Percentiles rank a stretch among this genome's conserved stretches.
These are phyloP conservation scores for Arabis hirsuta DNA, from an alignment of 345 rosid genomes.

Conservation along the genomic window DNA sequence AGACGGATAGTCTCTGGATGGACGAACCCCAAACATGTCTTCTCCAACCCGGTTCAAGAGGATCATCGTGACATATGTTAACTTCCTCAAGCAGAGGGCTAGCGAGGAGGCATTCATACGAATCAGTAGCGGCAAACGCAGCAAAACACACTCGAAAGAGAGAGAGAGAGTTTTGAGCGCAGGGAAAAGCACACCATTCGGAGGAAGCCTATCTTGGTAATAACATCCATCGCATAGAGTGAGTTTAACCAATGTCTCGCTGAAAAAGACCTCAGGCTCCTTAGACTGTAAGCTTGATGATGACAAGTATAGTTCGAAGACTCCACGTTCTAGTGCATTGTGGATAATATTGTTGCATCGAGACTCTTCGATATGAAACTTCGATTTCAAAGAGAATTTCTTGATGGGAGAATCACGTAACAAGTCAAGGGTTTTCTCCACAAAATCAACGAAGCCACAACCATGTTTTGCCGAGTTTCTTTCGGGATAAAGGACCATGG, in stretches of 20 bases:
- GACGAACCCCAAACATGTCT: not conserved
- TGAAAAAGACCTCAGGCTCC: not conserved
- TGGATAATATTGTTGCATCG: not conserved
- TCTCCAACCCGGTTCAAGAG: not conserved
- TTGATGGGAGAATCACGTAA: not conserved
- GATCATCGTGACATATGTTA: not conserved
- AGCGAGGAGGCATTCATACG: not conserved
- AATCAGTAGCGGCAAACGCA: not conserved
- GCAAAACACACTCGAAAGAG: not conserved
- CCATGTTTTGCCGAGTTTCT: not conserved
- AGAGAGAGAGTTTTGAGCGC: constrained; percentile 2
- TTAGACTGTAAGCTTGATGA: fast-evolving
- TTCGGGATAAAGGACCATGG: not conserved
- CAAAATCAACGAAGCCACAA: not conserved
- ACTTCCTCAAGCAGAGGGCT: constrained; percentile 18
- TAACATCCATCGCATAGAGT: not conserved
- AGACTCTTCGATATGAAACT: fast-evolving
- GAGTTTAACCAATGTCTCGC: constrained; percentile 5
- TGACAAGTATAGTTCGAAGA: constrained; percentile 2
- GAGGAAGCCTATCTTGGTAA: not conserved
- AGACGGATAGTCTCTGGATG: not conserved
- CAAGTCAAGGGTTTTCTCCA: not conserved
- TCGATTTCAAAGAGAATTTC: not conserved
- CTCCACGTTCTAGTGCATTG: not conserved
- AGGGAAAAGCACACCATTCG: constrained; percentile 5